Conservation (phyloP, 2,329 filamentous ascomycete species). For the Fusarium vanettenii region DNA sequence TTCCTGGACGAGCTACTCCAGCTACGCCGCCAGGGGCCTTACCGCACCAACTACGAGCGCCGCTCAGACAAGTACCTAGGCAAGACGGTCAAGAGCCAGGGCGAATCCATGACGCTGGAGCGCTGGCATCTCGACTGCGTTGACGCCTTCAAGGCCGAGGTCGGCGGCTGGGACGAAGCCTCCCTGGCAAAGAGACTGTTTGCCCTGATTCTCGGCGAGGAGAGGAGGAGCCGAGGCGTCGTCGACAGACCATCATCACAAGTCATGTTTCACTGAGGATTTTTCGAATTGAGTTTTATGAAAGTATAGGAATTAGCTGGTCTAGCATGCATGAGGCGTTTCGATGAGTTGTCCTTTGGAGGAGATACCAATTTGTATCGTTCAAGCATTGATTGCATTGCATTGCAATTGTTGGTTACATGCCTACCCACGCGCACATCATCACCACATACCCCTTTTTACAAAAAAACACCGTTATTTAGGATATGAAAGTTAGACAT, state of each 20-base stretch:
- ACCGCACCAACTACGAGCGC: conserved; percentile 43
- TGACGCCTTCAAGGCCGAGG: conserved; percentile 61
- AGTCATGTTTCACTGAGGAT: conserved; percentile 48
- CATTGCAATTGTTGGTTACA: not conserved
- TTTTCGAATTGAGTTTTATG: conserved; percentile 26
- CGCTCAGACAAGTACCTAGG: conserved; percentile 56
- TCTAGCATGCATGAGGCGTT: conserved; percentile 39
- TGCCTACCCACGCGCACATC: not conserved
- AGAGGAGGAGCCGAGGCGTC: conserved; percentile 43
- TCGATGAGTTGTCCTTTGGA: conserved; percentile 30
- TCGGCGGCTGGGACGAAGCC: conserved; percentile 63
- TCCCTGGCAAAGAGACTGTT: conserved; percentile 65
- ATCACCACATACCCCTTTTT: conserved; percentile 19
- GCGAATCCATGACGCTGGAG: conserved; percentile 60
- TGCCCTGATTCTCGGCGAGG: conserved; percentile 62
- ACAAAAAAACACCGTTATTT: not conserved
- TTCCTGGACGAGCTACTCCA: conserved; percentile 64
- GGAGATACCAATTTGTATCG: conserved; percentile 39
- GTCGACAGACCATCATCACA: conserved; percentile 24
- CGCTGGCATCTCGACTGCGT: conserved; percentile 69
- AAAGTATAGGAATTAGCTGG: conserved; percentile 25
- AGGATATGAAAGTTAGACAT: conserved; percentile 16
- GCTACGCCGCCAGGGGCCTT: conserved; percentile 57
- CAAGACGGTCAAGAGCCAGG: conserved; percentile 60
- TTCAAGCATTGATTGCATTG: conserved; percentile 16